Conservation (phyloP, 352 stramenopile species). For the Peronospora destructor region DNA sequence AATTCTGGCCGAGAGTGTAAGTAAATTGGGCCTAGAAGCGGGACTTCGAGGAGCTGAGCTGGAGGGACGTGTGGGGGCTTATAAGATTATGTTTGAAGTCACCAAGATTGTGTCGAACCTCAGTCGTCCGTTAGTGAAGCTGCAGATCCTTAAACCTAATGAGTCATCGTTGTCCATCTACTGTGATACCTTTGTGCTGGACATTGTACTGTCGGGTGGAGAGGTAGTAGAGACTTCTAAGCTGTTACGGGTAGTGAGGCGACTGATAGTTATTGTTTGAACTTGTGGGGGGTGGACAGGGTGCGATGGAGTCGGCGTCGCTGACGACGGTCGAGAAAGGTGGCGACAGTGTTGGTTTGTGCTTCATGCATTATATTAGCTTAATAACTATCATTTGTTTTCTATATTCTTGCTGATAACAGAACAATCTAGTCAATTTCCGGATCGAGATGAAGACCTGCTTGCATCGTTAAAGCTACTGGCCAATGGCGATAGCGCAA, state of each 20-base stretch:
- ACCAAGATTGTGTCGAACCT: slow-evolving; percentile 83
- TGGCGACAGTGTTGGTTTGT: neutral
- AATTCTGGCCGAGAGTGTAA: slow-evolving; percentile 75
- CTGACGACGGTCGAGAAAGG: slow-evolving; percentile 79
- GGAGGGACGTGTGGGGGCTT: slow-evolving; percentile 75
- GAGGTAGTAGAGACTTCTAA: slow-evolving; percentile 49
- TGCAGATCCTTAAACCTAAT: slow-evolving; percentile 84
- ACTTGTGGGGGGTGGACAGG: slow-evolving; percentile 22
- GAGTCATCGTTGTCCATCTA: slow-evolving; percentile 82
- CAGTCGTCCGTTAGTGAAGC: slow-evolving; percentile 77
- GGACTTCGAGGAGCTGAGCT: slow-evolving; percentile 78
- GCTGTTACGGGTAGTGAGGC: slow-evolving; percentile 16
- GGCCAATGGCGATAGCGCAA: slow-evolving; percentile 59
- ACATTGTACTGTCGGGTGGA: slow-evolving; percentile 70
- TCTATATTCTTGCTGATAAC: neutral
- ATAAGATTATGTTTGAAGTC: slow-evolving; percentile 87
- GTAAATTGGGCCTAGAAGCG: slow-evolving; percentile 76
- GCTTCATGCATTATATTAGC: neutral
- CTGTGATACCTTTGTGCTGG: slow-evolving; percentile 85
- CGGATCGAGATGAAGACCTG: slow-evolving; percentile 76
- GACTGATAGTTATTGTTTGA: neutral
- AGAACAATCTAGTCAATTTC: slow-evolving; percentile 82
- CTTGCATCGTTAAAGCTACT: slow-evolving; percentile 60
- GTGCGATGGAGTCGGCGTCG: slow-evolving; percentile 69
- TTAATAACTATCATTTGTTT: neutral